A percentile compares a stretch with the other conserved stretches of the same genome.
phyloP scores from a whole-genome alignment of 2,329 filamentous ascomycete genomes.

The Ceratocystis cacaofunesta region DNA sequence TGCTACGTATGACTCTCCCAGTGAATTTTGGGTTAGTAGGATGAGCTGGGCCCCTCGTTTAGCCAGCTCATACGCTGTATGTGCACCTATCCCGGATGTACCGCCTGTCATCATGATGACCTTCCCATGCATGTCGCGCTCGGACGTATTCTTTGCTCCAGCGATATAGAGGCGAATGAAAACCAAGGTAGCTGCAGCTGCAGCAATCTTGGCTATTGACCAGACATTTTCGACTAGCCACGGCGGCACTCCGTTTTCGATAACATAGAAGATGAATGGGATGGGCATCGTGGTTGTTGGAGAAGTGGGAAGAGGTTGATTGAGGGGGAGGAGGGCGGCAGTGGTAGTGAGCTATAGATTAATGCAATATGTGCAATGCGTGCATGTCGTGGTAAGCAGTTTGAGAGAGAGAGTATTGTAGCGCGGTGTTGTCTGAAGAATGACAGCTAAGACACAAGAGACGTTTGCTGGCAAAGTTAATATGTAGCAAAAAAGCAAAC shows the following conservation, averaged over 20 bases:
- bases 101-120: constrained; percentile 90
- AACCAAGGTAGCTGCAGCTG: constrained; percentile 27
- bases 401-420: not conserved
- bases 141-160: constrained; percentile 58
- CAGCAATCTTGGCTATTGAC: constrained; percentile 28
- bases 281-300: constrained; percentile 33
- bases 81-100: constrained; percentile 80
- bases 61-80: constrained; percentile 60
- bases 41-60: constrained; percentile 75
- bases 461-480: too few species aligned
- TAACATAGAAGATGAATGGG: constrained; percentile 33
- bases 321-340: not conserved
- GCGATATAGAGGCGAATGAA: constrained; percentile 59
- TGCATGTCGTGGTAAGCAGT: not conserved
- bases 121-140: constrained; percentile 81
- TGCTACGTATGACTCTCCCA: constrained; percentile 73
- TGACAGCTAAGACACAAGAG: too few species aligned
- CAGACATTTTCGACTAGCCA: constrained; percentile 33
- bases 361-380: not conserved
- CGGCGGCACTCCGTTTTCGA: constrained; percentile 35
- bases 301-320: not conserved
- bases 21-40: constrained; percentile 68
- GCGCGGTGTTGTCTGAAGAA: not conserved
- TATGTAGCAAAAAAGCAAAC: too few species aligned
- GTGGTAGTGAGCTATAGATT: not conserved